Evolutionary conservation across 768 basidiomycete species (phyloP).

Genomic region (Podaxis carcinomalis): DNA sequence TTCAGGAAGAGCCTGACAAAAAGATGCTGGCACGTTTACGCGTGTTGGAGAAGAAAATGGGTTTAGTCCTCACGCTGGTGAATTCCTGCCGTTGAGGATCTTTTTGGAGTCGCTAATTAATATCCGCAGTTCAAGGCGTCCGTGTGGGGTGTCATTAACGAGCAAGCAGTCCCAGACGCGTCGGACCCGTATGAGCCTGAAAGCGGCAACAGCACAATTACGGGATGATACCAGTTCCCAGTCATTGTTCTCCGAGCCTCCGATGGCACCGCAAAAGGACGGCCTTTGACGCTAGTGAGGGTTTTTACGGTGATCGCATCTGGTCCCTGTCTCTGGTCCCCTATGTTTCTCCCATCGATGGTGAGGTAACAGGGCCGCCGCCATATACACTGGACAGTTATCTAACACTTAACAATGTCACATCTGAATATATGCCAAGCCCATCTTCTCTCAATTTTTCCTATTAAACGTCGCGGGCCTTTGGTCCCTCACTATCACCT

Average conservation of each 20-base stretch:
- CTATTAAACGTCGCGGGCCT: too few relatives aligned
- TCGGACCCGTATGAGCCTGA: conserved; percentile 17
- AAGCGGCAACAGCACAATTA: conserved; percentile 25
- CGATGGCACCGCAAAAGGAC: neutral
- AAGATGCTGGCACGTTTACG: conserved; percentile 71
- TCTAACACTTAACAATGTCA: too few relatives aligned
- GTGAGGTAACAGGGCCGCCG: too few relatives aligned
- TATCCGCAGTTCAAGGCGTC: conserved; percentile 84
- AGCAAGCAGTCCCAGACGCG: conserved; percentile 45
- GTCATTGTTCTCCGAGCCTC: neutral
- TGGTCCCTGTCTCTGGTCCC: too few relatives aligned
- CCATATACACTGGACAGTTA: too few relatives aligned
- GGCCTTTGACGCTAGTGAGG: too few relatives aligned
- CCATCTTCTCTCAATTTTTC: too few relatives aligned
- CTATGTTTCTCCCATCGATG: too few relatives aligned
- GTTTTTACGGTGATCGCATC: too few relatives aligned
- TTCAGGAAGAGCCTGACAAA: conserved; percentile 77
- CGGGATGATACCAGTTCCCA: conserved; percentile 13
- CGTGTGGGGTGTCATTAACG: conserved; percentile 91
- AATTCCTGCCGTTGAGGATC: conserved; percentile 18
- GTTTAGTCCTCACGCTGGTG: conserved; percentile 88
- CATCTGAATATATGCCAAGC: too few relatives aligned
- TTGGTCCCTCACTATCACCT: too few relatives aligned
- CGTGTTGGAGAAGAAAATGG: conserved; percentile 90
- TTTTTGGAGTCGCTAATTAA: neutral